A percentile compares a stretch with the other conserved stretches of the same genome.
Conservation (phyloP, 768 basidiomycete species). For the Glaciozyma martinii region DNA sequence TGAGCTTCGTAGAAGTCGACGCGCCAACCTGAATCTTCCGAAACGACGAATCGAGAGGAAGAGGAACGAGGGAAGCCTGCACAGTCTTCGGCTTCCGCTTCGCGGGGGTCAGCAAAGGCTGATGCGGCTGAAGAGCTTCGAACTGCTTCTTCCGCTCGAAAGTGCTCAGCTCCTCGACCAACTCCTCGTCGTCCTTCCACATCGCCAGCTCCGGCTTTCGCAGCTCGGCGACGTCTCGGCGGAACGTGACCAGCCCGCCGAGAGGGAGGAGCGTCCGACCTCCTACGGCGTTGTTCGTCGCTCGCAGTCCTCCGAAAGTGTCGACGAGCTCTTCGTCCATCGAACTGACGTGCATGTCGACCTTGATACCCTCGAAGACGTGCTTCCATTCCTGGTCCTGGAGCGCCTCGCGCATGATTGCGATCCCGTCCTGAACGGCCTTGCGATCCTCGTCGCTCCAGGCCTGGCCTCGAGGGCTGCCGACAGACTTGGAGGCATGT, state of each 20-base stretch:
- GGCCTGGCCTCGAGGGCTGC: neutral
- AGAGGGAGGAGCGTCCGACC: slow-evolving; percentile 6
- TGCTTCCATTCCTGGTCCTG: slow-evolving; percentile 13
- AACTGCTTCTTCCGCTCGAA: slow-evolving; percentile 16
- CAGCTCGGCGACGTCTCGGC: slow-evolving; percentile 13
- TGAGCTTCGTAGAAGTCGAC: slow-evolving; percentile 21
- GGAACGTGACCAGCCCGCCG: slow-evolving; percentile 14
- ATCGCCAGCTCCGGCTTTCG: slow-evolving; percentile 7
- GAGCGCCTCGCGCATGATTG: slow-evolving; percentile 17
- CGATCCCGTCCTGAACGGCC: slow-evolving; percentile 6
- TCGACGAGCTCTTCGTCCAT: slow-evolving; percentile 18
- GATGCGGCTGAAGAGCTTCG: neutral
- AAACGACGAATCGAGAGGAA: slow-evolving; percentile 11
- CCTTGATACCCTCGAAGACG: neutral
- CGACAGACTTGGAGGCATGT: slow-evolving; percentile 7
- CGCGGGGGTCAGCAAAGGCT: neutral
- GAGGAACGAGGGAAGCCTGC: neutral
- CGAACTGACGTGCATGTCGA: slow-evolving; percentile 8
- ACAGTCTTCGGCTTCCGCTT: slow-evolving; percentile 14
- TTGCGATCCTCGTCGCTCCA: slow-evolving; percentile 20
- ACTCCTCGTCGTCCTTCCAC: slow-evolving; percentile 30
- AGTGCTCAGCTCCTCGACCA: slow-evolving; percentile 28
- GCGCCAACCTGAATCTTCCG: slow-evolving; percentile 7
- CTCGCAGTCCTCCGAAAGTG: slow-evolving; percentile 15
- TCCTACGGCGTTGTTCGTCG: neutral